Evolutionary conservation across 2,329 filamentous ascomycete species (phyloP).

Genomic region (Dactylonectria macrodidyma): DNA sequence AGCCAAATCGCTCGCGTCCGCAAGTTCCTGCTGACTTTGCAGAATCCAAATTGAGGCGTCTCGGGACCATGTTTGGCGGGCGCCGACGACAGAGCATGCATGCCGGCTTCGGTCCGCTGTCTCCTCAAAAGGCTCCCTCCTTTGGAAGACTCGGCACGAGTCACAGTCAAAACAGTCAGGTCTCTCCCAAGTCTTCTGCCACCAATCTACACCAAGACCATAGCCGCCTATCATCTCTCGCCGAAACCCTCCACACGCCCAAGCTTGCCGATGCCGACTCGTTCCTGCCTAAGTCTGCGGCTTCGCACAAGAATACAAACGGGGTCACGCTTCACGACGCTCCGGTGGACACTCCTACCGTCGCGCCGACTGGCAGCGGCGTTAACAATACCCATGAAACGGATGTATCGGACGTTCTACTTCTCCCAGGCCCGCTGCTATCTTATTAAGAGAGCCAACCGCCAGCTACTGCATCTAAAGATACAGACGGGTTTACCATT

Average conservation of each 20-base stretch:
- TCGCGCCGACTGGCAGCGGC: conserved; percentile 50
- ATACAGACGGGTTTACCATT: conserved; percentile 84
- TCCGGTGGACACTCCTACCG: conserved; percentile 50
- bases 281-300: conserved; percentile 30
- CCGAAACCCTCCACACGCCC: conserved; percentile 67
- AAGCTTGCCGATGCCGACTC: conserved; percentile 48
- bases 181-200: conserved; percentile 73
- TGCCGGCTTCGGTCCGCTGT: conserved; percentile 71
- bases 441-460: conserved; percentile 57
- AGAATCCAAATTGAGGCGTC: conserved; percentile 72
- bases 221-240: conserved; percentile 69
- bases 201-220: conserved; percentile 70
- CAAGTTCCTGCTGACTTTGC: conserved; percentile 41
- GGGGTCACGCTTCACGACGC: conserved; percentile 55
- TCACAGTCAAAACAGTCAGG: conserved; percentile 62
- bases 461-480: conserved; percentile 65
- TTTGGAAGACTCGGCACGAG: conserved; percentile 77
- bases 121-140: conserved; percentile 66
- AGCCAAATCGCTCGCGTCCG: background rate
- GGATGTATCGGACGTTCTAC: conserved; percentile 66
- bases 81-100: conserved; percentile 77
- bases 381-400: conserved; percentile 64
- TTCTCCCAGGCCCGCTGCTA: conserved; percentile 67
- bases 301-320: conserved; percentile 62
- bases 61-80: conserved; percentile 78